Evolutionary conservation across 1,284 basidiomycete genomes (phyloP), one percentile per base, ranked within the genome.

Genomic region (Tylopilus sp.): DNA sequence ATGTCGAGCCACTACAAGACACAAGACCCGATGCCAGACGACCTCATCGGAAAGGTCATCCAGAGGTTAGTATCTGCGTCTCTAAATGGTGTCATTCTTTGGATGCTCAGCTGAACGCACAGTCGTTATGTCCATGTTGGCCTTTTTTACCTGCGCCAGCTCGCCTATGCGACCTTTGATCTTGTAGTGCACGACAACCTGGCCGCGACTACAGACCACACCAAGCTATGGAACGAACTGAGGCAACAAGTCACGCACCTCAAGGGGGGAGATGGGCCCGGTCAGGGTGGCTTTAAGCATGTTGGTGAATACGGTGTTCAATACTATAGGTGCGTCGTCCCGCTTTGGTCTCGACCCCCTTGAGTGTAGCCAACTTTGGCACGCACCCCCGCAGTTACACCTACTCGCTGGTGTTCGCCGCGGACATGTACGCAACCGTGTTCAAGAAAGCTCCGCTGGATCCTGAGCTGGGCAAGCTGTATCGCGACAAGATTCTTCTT

Each of bases 61-160:
- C 78, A 85, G 68, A 86, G 84, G 85, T 82, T 30, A 24, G 68
- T 45, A 29, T 26, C 9, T 11, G 26, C 15, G 9, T 39, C 29
- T 35, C 9, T 15, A 12, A 21, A 38, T 2, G 1, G 8, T n/a
- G 5, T n/a, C 10, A 30, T 18, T 20, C 34, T 15, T 12, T 21
- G 8, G 17, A 20, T 11, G 24, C 44, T 47, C 20, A 54, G 3
- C 33, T 30, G 9, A 28, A 7, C 31, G 10, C 46, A 11, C 46
- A 86, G 85, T 59, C 86, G 87, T 51, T 86, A 87, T 57, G 80
- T 88, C 56, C 87, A 89, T 55, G 77, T 88, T 39, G 88, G 88
- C 2, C 68, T 90, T 21, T 86, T 81, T 70, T 87, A 87, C 67
- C 76, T 91, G 17, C 81, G 87, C 21, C 57, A 91, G 62, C 71